Evolutionary conservation across 306 rosid genomes (phyloP).

Genomic region (Rosa rugosa): DNA sequence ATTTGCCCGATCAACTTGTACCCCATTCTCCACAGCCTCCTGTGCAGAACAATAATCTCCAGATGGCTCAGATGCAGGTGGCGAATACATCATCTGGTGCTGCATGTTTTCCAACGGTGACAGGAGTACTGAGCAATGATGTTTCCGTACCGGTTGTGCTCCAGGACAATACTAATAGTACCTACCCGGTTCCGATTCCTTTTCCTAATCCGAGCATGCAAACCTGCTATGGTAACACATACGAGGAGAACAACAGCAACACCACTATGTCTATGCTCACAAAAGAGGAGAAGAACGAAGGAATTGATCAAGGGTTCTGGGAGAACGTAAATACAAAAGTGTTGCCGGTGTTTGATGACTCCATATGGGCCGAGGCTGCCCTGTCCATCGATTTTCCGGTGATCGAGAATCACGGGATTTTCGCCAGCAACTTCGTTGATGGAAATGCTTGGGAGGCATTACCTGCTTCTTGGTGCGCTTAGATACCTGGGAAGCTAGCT

Average conservation of each 20-base stretch:
- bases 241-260: background rate
- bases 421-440: slow-evolving; percentile 34
- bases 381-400: slow-evolving; percentile 62
- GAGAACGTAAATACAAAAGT: slow-evolving; percentile 32
- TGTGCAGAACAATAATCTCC: slow-evolving; percentile 3
- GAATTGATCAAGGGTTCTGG: slow-evolving; percentile 35
- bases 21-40: slow-evolving; percentile 3
- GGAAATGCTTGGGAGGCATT: slow-evolving; percentile 44
- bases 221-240: background rate
- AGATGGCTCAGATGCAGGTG: background rate
- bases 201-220: background rate
- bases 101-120: background rate
- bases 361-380: slow-evolving; percentile 73
- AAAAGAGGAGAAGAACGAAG: slow-evolving; percentile 2
- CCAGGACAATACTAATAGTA: background rate
- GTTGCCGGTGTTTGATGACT: slow-evolving; percentile 49
- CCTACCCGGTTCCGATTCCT: background rate
- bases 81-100: background rate
- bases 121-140: background rate
- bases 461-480: slow-evolving; percentile 62
- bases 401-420: slow-evolving; percentile 29
- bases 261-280: background rate
- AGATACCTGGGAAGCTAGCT: background rate
- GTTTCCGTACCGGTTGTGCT: background rate
- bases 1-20: slow-evolving; percentile 41